Conservation (phyloP, 2,329 filamentous ascomycete species). For the Cyanodermella asteris region DNA sequence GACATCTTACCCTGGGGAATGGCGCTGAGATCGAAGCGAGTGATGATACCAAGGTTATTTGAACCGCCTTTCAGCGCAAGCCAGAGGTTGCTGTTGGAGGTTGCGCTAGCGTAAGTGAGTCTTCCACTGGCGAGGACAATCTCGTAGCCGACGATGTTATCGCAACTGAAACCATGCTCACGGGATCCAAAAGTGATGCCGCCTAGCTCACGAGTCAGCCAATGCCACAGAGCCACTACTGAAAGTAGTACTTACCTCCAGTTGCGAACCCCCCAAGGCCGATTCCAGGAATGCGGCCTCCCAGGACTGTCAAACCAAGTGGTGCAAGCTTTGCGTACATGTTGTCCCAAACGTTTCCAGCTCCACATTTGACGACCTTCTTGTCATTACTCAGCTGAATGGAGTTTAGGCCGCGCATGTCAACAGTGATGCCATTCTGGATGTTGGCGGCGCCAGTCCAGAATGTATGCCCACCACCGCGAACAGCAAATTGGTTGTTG, state of each 20-base stretch:
- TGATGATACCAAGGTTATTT: slow-evolving; percentile 21
- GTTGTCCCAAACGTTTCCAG: slow-evolving; percentile 13
- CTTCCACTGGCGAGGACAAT: slow-evolving; percentile 17
- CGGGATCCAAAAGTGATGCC: slow-evolving; percentile 6
- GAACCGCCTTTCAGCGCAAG: slow-evolving; percentile 21
- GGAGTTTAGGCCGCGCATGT: slow-evolving; percentile 9
- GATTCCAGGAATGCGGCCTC: too few species aligned
- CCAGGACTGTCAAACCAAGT: slow-evolving; percentile 4
- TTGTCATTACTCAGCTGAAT: slow-evolving; percentile 9
- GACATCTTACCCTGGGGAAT: slow-evolving; percentile 1
- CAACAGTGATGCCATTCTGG: slow-evolving; percentile 13
- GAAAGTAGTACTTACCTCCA: not conserved
- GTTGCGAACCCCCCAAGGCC: too few species aligned
- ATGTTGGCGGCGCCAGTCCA: slow-evolving; percentile 13
- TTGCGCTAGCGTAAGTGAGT: slow-evolving; percentile 16
- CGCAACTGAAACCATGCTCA: slow-evolving; percentile 11
- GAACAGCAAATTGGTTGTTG: not conserved
- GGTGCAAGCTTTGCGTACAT: slow-evolving; percentile 12
- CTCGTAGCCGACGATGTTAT: slow-evolving; percentile 12
- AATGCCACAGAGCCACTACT: not conserved
- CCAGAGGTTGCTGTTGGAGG: slow-evolving; percentile 16
- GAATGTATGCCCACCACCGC: slow-evolving; percentile 1
- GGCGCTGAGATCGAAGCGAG: not conserved
- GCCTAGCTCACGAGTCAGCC: too few species aligned
- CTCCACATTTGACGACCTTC: slow-evolving; percentile 10